These are phyloP conservation scores for Hymenoscyphus linearis DNA, from an alignment of 2,329 filamentous ascomycete species.

Conservation along the genomic window DNA sequence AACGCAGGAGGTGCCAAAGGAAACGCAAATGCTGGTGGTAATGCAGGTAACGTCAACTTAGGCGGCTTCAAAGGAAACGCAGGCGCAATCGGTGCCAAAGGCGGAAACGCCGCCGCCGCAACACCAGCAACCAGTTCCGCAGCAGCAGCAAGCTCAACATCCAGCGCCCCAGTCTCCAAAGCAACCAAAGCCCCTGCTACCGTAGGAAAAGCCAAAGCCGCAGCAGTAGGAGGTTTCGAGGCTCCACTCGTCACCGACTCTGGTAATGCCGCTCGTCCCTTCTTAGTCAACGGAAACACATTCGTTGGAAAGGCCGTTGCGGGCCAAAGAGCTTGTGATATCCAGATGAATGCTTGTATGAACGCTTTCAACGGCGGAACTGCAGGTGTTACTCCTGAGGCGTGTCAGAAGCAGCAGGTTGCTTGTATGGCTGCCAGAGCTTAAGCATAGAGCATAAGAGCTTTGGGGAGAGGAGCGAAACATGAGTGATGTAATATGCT, in stretches of 20 bases:
- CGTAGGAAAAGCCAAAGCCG: conserved; percentile 10
- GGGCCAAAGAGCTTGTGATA: conserved; percentile 53
- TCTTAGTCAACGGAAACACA: conserved; percentile 49
- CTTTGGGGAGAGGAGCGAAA: neutral
- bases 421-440: neutral
- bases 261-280: conserved; percentile 46
- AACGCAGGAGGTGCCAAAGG: neutral
- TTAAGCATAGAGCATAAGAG: too few species aligned
- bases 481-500: neutral
- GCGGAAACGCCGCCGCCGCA: neutral
- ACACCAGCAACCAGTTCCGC: conserved; percentile 6
- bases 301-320: conserved; percentile 53
- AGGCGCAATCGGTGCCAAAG: neutral
- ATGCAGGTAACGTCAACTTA: neutral
- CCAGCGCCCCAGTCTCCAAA: conserved; percentile 2
- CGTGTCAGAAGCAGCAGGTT: neutral
- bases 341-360: conserved; percentile 58
- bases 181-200: conserved; percentile 2
- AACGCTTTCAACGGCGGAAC: conserved; percentile 45
- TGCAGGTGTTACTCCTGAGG: neutral
- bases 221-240: conserved; percentile 40
- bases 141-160: conserved; percentile 4
- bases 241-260: conserved; percentile 46
- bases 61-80: too few species aligned
- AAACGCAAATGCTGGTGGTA: neutral